A percentile compares a stretch with the other conserved stretches of the same genome.
Conservation (phyloP, 768 basidiomycete species). For the Mycena leptocephala region DNA sequence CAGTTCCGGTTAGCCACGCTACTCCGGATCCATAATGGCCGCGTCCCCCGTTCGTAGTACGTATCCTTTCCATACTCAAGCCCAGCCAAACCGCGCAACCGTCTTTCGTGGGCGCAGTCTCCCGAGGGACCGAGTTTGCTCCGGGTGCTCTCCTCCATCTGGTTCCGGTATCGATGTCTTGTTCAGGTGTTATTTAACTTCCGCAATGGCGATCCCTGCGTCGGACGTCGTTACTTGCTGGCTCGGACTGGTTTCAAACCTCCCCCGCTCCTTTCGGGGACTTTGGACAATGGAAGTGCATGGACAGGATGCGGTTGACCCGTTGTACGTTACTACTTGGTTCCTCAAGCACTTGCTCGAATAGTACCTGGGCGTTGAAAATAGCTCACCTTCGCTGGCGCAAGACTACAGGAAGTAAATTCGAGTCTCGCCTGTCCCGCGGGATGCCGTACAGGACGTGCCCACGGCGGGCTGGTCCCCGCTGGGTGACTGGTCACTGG, state of each 20-base stretch:
- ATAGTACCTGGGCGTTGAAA: not conserved
- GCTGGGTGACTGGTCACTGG: too few relatives aligned
- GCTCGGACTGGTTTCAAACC: not conserved
- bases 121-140: not conserved
- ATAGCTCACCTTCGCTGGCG: not conserved
- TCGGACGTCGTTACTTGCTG: not conserved
- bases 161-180: not conserved
- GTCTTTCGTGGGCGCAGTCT: not conserved
- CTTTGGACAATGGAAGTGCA: not conserved
- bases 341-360: not conserved
- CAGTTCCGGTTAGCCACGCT: not conserved
- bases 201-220: not conserved
- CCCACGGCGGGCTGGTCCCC: not conserved
- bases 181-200: not conserved
- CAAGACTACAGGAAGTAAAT: not conserved
- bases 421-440: not conserved
- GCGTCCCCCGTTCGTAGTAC: too few relatives aligned
- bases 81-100: not conserved
- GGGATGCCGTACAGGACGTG: not conserved
- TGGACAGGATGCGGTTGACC: not conserved
- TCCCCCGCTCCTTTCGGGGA: not conserved
- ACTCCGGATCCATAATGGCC: too few relatives aligned
- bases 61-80: not conserved
- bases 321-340: not conserved
- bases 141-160: not conserved